Base-by-base conservation (phyloP, 139 green algal genomes). In the Penium margaritaceum region DNA sequence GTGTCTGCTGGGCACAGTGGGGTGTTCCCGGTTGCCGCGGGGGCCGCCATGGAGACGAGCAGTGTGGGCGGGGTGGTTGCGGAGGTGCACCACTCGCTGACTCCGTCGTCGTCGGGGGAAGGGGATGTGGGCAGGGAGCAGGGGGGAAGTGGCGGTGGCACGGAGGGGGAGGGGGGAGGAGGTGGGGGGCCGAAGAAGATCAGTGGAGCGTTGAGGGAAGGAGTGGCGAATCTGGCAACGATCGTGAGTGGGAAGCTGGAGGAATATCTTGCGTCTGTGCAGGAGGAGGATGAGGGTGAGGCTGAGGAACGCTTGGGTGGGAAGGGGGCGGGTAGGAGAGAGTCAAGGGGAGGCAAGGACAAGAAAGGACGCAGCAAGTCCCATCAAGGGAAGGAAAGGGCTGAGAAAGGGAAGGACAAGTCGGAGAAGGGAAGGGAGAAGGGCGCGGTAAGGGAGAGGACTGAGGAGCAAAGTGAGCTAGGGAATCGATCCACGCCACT, bases 231-330 rank as follows among this genome's bases (percentile, higher is more conserved):
- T 60, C 0, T 60, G 51, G 51, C 30, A 33, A n/a, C 24, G 51
- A 60, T 60, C 24, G 55, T 64, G 24, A 64, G 55, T 64, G 55
- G 29, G 30, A 36, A 64, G 27, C 55, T 64, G 2, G 55, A 64
- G 55, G 55, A 64, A 29, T 29, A 38, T 2, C 19, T 60, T n/a
- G 51, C 51, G n/a, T 60, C 51, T n/a, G 51, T 60, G 2, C 29
- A 60, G 51, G 51, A 60, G 51, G 51, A 60, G 17, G 51, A 60
- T 33, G 51, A n/a, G 19, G 51, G 24, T 15, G 51, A 60, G 51
- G 12, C 24, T 32, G 55, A 64, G 29, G 55, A 36, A 36, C 27
- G 55, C 34, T 64, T 24, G 7, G 27, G 55, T 35, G 15, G 55
- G 36, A 21, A 64, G 30, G 55, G 55, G 12, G 30, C 7, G 55